Percentiles rank a stretch among this genome's conserved stretches.
phyloP scores from a whole-genome alignment of 305 asterid species.

The Fraxinus floribunda region DNA sequence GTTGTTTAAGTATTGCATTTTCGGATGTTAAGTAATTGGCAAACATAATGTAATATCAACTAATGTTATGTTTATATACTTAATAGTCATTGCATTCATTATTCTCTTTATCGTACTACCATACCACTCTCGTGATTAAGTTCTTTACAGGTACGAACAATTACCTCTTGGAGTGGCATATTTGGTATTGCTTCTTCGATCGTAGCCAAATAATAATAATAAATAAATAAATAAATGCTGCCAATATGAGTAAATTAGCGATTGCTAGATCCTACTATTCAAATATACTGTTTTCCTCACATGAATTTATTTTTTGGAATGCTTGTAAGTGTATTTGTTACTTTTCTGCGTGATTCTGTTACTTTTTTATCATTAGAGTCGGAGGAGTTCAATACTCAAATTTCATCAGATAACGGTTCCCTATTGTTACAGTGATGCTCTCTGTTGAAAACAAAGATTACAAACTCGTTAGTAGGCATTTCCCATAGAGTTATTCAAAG shows the following conservation, averaged over 20 bases:
- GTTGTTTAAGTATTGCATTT: too few species aligned
- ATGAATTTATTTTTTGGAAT: background rate
- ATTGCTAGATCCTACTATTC: background rate
- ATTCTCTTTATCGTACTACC: background rate
- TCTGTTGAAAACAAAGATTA: background rate
- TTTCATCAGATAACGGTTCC: background rate
- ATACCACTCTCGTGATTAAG: background rate
- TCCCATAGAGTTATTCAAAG: background rate
- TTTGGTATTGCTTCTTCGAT: background rate
- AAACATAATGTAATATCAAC: too few species aligned
- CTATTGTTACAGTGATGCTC: background rate
- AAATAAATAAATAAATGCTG: too few species aligned
- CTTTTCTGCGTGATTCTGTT: background rate
- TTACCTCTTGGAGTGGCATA: background rate
- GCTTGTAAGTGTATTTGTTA: background rate
- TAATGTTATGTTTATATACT: background rate
- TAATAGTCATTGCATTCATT: background rate
- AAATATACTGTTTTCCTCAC: background rate
- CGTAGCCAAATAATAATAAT: background rate
- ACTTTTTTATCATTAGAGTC: background rate
- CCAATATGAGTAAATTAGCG: background rate
- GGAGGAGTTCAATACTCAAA: background rate
- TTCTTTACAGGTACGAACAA: background rate
- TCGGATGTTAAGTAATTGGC: too few species aligned
- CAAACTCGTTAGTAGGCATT: background rate